These are phyloP conservation scores for Puccinia brachypodii DNA, from an alignment of 1,284 basidiomycete genomes.

Conservation along the genomic window DNA sequence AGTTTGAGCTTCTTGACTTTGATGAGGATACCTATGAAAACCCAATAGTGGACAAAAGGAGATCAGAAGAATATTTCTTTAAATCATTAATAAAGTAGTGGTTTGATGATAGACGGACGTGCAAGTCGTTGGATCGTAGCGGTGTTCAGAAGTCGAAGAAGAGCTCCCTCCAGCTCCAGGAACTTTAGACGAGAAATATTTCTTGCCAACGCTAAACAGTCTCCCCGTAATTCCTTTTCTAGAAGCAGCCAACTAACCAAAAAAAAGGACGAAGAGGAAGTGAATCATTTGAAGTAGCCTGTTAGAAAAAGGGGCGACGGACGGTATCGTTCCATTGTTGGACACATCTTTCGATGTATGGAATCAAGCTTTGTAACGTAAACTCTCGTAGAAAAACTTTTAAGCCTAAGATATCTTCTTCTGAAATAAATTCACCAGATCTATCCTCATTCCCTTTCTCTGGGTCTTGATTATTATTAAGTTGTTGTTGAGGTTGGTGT, in stretches of 20 bases:
- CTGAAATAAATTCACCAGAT: conserved; percentile 56
- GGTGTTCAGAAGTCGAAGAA: conserved; percentile 44
- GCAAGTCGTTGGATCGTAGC: conserved; percentile 53
- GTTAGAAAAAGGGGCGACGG: too few relatives aligned
- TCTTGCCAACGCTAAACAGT: conserved; percentile 70
- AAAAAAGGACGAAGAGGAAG: too few relatives aligned
- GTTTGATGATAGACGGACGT: conserved; percentile 51
- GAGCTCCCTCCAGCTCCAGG: conserved; percentile 57
- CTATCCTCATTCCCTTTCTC: conserved; percentile 62
- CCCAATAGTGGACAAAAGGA: conserved; percentile 49
- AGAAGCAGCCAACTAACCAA: conserved; percentile 76
- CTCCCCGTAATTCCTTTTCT: conserved; percentile 83
- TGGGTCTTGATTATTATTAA: neutral
- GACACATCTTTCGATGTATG: conserved; percentile 94
- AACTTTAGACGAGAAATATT: conserved; percentile 59
- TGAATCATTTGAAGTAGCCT: too few relatives aligned
- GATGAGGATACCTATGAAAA: conserved; percentile 59
- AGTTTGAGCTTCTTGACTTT: conserved; percentile 60
- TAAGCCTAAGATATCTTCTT: conserved; percentile 76
- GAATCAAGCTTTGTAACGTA: conserved; percentile 82
- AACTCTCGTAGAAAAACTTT: conserved; percentile 85
- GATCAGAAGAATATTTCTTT: conserved; percentile 47
- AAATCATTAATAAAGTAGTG: neutral
- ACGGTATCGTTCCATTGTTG: conserved; percentile 88
- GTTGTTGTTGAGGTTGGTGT: too few relatives aligned